Percentiles rank a stretch among this genome's conserved stretches.
These are phyloP conservation scores for Allium sativum DNA, from an alignment of 106 monocot genomes.

Conservation along the genomic window DNA sequence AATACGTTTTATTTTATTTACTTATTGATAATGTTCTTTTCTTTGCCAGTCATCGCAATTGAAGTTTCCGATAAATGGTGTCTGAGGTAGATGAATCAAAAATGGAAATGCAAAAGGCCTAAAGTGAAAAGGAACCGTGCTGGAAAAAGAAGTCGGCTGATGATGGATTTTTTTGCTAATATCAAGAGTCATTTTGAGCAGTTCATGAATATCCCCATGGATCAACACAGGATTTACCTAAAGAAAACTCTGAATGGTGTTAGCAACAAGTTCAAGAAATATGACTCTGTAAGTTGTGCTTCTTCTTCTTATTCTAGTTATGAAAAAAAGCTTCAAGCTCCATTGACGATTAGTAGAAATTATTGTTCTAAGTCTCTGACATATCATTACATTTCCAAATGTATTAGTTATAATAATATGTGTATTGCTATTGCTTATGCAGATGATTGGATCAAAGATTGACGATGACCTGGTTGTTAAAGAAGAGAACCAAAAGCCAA, in stretches of 20 bases:
- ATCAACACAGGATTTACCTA: constrained; percentile 34
- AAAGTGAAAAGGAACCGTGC: neutral
- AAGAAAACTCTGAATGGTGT: constrained; percentile 31
- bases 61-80: neutral
- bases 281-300: neutral
- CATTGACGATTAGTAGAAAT: too few species aligned
- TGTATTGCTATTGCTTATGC: too few species aligned
- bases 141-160: constrained; percentile 25
- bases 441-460: too few species aligned
- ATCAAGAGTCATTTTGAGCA: constrained; percentile 29
- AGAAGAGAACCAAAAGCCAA: too few species aligned
- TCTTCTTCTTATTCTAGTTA: neutral
- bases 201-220: constrained; percentile 29
- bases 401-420: too few species aligned
- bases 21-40: too few species aligned
- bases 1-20: too few species aligned
- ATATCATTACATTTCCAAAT: too few species aligned
- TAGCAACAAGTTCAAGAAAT: constrained; percentile 9
- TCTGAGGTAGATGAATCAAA: neutral
- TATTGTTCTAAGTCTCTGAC: too few species aligned
- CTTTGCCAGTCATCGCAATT: too few species aligned
- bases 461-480: too few species aligned
- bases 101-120: neutral
- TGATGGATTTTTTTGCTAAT: constrained; percentile 14
- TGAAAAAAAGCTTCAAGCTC: too few species aligned